These are phyloP conservation scores for Cyberlindnera xishuangbannaensis DNA, from an alignment of 805 yeast species.

Conservation along the genomic window DNA sequence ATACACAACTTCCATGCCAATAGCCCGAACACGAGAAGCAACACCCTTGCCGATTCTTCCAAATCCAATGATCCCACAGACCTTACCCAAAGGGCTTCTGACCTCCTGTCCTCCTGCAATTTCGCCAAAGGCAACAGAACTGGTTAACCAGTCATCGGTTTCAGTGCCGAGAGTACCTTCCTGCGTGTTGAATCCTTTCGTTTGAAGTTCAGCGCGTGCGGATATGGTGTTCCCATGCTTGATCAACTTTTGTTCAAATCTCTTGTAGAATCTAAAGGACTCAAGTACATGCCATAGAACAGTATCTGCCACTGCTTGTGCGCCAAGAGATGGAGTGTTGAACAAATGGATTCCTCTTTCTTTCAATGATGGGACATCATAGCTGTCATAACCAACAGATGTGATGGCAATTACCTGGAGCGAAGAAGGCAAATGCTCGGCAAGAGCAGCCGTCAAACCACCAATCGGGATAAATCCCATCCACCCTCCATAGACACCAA, in stretches of 20 bases:
- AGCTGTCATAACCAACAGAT: constrained; percentile 53
- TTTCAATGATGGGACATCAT: constrained; percentile 38
- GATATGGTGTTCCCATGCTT: constrained; percentile 34
- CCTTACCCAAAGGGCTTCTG: constrained; percentile 41
- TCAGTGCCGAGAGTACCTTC: constrained; percentile 29
- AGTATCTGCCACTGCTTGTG: constrained; percentile 61
- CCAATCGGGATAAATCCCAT: constrained; percentile 47
- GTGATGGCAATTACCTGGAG: constrained; percentile 47
- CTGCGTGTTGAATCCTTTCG: constrained; percentile 22
- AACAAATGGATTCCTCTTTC: constrained; percentile 38
- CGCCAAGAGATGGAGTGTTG: constrained; percentile 40
- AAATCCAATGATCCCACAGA: constrained; percentile 51
- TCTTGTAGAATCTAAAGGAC: constrained; percentile 46
- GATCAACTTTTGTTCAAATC: constrained; percentile 29
- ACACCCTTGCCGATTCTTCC: constrained; percentile 56
- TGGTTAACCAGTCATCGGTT: constrained; percentile 14
- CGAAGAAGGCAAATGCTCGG: constrained; percentile 38
- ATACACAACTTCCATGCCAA: constrained; percentile 57
- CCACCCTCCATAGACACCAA: constrained; percentile 57
- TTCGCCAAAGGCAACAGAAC: constrained; percentile 34
- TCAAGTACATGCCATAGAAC: constrained; percentile 51
- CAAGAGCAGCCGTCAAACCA: constrained; percentile 40
- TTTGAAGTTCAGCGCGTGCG: constrained; percentile 34
- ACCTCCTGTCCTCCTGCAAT: constrained; percentile 30
- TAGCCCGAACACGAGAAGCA: constrained; percentile 40